A percentile compares a stretch with the other conserved stretches of the same genome.
Evolutionary conservation across 2,329 filamentous ascomycete genomes (phyloP).

Genomic region (Neonectria sp.): DNA sequence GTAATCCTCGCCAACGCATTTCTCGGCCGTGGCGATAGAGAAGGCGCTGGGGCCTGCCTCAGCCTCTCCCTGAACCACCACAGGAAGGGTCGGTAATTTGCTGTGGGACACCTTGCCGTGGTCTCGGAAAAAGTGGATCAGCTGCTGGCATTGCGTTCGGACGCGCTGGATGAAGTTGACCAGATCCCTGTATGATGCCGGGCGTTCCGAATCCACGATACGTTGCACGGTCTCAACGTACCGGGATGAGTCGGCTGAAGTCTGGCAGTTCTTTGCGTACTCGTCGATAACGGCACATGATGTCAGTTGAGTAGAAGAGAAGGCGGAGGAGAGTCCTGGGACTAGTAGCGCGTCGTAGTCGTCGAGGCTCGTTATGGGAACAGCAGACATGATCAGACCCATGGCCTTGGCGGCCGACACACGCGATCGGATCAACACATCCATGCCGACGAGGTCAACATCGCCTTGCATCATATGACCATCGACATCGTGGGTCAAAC

Average conservation of each 20-base stretch:
- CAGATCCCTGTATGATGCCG: conserved; percentile 88
- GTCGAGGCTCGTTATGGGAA: conserved; percentile 75
- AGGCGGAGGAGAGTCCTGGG: conserved; percentile 78
- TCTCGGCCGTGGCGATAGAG: conserved; percentile 88
- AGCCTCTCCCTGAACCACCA: conserved; percentile 93
- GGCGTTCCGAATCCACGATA: conserved; percentile 86
- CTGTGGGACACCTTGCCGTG: conserved; percentile 84
- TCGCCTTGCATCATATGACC: conserved; percentile 98
- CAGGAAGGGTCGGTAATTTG: conserved; percentile 85
- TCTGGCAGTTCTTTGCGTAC: conserved; percentile 76
- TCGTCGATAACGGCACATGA: conserved; percentile 90
- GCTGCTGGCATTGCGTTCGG: conserved; percentile 90
- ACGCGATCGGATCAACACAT: conserved; percentile 89
- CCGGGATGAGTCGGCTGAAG: conserved; percentile 59
- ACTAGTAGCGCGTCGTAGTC: conserved; percentile 77
- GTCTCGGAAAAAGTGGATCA: conserved; percentile 93
- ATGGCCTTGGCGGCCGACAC: conserved; percentile 90
- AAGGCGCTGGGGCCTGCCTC: conserved; percentile 95
- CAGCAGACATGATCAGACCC: conserved; percentile 84
- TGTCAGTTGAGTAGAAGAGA: conserved; percentile 88
- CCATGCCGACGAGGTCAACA: conserved; percentile 92
- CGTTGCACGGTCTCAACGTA: conserved; percentile 78
- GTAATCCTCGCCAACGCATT: conserved; percentile 87
- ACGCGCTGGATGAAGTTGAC: conserved; percentile 92
- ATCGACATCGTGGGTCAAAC: conserved; percentile 94